Base-by-base conservation (phyloP, 1,284 basidiomycete genomes). In the Hemileia vastatrix region DNA sequence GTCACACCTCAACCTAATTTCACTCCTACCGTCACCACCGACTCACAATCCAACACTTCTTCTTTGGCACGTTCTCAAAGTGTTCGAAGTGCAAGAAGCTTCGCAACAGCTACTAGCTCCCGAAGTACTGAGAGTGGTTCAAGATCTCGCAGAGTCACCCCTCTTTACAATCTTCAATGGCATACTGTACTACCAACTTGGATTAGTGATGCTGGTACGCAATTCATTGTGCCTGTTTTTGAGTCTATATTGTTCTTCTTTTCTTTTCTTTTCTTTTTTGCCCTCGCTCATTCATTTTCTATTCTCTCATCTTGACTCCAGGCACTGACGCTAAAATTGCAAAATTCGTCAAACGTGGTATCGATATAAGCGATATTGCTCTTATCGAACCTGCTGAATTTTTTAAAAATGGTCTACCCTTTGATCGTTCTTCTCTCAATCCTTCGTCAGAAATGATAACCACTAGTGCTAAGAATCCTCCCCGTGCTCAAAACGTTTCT, bases 321-420 rank as follows among this genome's bases (percentile, higher is more conserved):
- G 92, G 91, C 2, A 98, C 94, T 0, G 94, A 97, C 67, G 88
- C 88, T 31, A 90, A 89, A 76, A 86, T 98, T 9, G 92, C 93
- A 15, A 90, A 87, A 72, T 95, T 95, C 74, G 80, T 83, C 66
- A 90, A 86, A 71, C 84, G 87, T 13, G 86, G 88, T 0, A 78
- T 78, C 32, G 77, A 78, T 18, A 64, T 78, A 19, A 65, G 71
- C 18, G 76, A 70, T 0, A 71, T 78, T 40, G 77, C 72, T n/a
- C 65, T 74, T 19, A 66, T 78, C 6, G 76, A 77, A 66, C 68
- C 70, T 4, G 57, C 47, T 18, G 51, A 60, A 47, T 61, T 60
- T 90, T n/a, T 90, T 93, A 72, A 79, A n/a, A n/a, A n/a, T n/a
- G n/a, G n/a, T n/a, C n/a, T n/a, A n/a, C n/a, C n/a, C n/a, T n/a